phyloP scores from a whole-genome alignment of 768 basidiomycete species.

The Psilocybe cyanescens region DNA sequence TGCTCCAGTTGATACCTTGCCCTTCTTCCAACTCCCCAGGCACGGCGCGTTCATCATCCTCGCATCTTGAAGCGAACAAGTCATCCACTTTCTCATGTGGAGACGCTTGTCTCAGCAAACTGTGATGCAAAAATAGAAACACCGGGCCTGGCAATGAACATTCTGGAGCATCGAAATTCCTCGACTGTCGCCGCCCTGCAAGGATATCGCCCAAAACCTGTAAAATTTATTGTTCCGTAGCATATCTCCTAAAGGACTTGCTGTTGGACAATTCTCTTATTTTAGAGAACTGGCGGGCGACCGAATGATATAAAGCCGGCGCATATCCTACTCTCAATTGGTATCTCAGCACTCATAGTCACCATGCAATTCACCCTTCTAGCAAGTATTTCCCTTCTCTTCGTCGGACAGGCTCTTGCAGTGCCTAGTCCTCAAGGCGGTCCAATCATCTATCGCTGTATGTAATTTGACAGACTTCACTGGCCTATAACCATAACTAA shows the following conservation, averaged over 20 bases:
- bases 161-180: background rate
- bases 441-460: conserved; percentile 19
- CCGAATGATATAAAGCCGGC: conserved; percentile 4
- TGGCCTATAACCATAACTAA: background rate
- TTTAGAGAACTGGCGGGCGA: background rate
- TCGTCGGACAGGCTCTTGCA: conserved; percentile 20
- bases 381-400: conserved; percentile 14
- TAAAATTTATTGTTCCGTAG: background rate
- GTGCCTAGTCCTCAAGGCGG: conserved; percentile 18
- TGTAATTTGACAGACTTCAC: background rate
- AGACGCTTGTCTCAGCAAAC: background rate
- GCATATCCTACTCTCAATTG: background rate
- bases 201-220: background rate
- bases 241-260: background rate
- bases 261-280: background rate
- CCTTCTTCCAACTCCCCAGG: no score
- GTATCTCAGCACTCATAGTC: background rate
- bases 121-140: background rate
- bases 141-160: background rate
- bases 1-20: no score
- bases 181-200: background rate
- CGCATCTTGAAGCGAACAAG: no score
- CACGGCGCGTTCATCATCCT: no score
- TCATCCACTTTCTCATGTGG: background rate
- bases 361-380: conserved; percentile 24